Evolutionary conservation across 805 yeast species (phyloP), one percentile per base, ranked within the genome.

Genomic region (Yamadazyma phyllophila): DNA sequence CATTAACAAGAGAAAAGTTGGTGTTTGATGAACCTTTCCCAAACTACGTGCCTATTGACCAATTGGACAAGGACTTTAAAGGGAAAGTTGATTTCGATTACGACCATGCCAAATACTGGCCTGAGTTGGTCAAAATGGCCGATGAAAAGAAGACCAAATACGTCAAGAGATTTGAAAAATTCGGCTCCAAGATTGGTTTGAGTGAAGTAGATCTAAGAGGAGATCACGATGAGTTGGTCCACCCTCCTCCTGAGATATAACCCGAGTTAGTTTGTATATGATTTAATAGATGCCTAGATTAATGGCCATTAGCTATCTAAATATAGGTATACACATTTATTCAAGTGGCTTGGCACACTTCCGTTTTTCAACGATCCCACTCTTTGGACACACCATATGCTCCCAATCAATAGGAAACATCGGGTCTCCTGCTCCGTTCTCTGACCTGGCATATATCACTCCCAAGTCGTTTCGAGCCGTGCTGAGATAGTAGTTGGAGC

Each of bases 361-460:
- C 48, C 99, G 76, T 54, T 73, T 71, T 57, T 90, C 97, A 10
- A 80, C 65, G 8, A 75, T 77, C 1, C 97, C 97, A 2, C 91
- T 81, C 20, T 65, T 69, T 2, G 89, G 83, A 50, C 87, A 81
- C 27, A 85, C 76, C 98, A 95, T 94, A 10, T 89, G 86, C 66
- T 89, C 91, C 97, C 98, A 94, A 65, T 94, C 98, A 36, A 89
- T 66, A 2, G 99, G 95, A 55, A 83, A 85, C 88, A 94, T 81
- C 45, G 82, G 66, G 31, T 80, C 82, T 2, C 96, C 96, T 9
- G 76, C 71, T 3, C 82, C 81, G 13, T 83, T 84, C 50, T 76
- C 79, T 36, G 84, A 77, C 49, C 77, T 81, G 4, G 98, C 97
- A 63, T 91, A 87, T 1, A 94, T 83, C 3, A 94, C 99, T 2